Evolutionary conservation across 345 rosid genomes (phyloP).

Genomic region (Leavenworthia alabamica): DNA sequence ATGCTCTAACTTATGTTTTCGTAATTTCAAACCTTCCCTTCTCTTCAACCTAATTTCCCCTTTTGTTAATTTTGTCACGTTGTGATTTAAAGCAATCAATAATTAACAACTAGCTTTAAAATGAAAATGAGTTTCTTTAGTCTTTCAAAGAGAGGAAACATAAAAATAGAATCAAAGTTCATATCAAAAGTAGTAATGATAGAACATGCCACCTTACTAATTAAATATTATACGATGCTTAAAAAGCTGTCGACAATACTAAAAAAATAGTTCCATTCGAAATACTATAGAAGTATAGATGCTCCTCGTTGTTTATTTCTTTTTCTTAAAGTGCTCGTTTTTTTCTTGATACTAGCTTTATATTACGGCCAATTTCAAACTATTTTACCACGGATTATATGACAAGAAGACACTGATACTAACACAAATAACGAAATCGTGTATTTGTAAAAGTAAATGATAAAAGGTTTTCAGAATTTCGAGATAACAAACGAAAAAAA

Average conservation of each 20-base stretch:
- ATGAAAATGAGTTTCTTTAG: slow-evolving; percentile 12
- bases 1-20: neutral
- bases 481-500: too few species aligned
- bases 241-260: slow-evolving; percentile 22
- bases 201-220: slow-evolving; percentile 7
- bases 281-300: slow-evolving; percentile 9
- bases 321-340: slow-evolving; percentile 4
- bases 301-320: slow-evolving; percentile 7
- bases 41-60: neutral
- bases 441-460: too few species aligned
- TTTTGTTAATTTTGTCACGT: neutral
- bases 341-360: neutral
- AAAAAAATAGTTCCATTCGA: slow-evolving; percentile 17
- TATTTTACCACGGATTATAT: neutral
- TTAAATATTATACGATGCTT: slow-evolving; percentile 3
- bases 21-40: neutral
- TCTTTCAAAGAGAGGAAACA: slow-evolving; percentile 3
- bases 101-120: neutral
- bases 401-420: neutral
- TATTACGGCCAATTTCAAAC: neutral
- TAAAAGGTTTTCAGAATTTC: too few species aligned
- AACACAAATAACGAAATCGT: too few species aligned
- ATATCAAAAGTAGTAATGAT: slow-evolving; percentile 11
- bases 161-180: neutral
- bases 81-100: neutral